Percentiles rank a stretch among this genome's conserved stretches.
These are phyloP conservation scores for Petunia secreta DNA, from an alignment of 257 asterid genomes.

Conservation along the genomic window DNA sequence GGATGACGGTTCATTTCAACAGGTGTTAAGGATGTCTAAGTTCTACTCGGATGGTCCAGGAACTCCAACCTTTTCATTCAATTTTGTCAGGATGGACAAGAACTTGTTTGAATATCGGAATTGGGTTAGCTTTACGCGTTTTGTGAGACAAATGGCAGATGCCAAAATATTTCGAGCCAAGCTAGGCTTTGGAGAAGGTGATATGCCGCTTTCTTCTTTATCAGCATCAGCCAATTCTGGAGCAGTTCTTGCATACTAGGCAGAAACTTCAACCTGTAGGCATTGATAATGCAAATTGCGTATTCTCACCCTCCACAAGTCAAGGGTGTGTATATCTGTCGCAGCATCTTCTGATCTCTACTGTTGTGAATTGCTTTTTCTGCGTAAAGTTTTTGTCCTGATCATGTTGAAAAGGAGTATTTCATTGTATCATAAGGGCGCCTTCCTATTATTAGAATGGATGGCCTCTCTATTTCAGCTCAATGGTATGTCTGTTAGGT, in stretches of 20 bases:
- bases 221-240: slow-evolving; percentile 51
- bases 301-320: slow-evolving; percentile 11
- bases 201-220: slow-evolving; percentile 39
- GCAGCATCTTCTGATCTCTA: slow-evolving; percentile 27
- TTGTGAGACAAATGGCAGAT: slow-evolving; percentile 65
- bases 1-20: slow-evolving; percentile 62
- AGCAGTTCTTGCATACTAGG: slow-evolving; percentile 50
- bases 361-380: slow-evolving; percentile 33
- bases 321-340: slow-evolving; percentile 27
- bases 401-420: slow-evolving; percentile 8
- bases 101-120: slow-evolving; percentile 53
- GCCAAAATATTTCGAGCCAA: slow-evolving; percentile 46
- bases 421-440: slow-evolving; percentile 25
- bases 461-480: slow-evolving; percentile 29
- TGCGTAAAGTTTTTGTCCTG: neutral
- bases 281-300: slow-evolving; percentile 23
- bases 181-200: slow-evolving; percentile 57
- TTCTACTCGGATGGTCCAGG: slow-evolving; percentile 53
- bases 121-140: slow-evolving; percentile 65
- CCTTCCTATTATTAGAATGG: slow-evolving; percentile 43
- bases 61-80: slow-evolving; percentile 64
- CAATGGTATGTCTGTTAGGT: neutral
- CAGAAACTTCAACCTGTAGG: slow-evolving; percentile 29
- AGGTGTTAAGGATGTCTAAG: slow-evolving; percentile 64
- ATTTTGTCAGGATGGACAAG: slow-evolving; percentile 73